phyloP scores from a whole-genome alignment of 2,329 filamentous ascomycete genomes.

The Tolypocladium paradoxum region DNA sequence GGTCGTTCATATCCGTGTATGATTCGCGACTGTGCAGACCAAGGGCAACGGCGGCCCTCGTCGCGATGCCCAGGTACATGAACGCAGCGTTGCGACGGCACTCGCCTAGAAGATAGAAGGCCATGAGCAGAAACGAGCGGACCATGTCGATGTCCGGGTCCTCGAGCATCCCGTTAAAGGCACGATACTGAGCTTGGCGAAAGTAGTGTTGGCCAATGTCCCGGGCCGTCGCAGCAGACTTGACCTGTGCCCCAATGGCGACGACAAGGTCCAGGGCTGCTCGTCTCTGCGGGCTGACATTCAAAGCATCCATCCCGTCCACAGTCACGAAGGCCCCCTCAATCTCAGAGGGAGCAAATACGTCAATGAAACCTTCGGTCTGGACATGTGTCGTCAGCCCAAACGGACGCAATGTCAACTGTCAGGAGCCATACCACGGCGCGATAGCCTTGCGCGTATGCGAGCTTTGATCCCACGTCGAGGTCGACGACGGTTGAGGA shows the following conservation, averaged over 20 bases:
- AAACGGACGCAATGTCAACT: not conserved
- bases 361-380: constrained; percentile 23
- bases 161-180: constrained; percentile 40
- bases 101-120: constrained; percentile 48
- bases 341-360: constrained; percentile 18
- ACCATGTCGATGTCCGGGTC: constrained; percentile 43
- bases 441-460: constrained; percentile 8
- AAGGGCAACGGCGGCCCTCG: constrained; percentile 44
- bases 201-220: constrained; percentile 28
- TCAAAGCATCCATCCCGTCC: too few species aligned
- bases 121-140: constrained; percentile 41
- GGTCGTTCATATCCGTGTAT: constrained; percentile 12
- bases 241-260: constrained; percentile 41
- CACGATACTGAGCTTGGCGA: constrained; percentile 32
- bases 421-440: constrained; percentile 7
- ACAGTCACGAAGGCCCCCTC: constrained; percentile 11
- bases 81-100: constrained; percentile 50
- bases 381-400: constrained; percentile 4
- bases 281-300: constrained; percentile 2
- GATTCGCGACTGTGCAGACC: constrained; percentile 36
- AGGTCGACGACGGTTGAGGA: constrained; percentile 3
- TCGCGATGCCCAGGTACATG: constrained; percentile 51
- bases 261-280: constrained; percentile 29
- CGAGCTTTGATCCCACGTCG: constrained; percentile 7
- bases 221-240: constrained; percentile 16